Base-by-base conservation (phyloP, 1,284 basidiomycete species). In the Heimioporus punctisporus region DNA sequence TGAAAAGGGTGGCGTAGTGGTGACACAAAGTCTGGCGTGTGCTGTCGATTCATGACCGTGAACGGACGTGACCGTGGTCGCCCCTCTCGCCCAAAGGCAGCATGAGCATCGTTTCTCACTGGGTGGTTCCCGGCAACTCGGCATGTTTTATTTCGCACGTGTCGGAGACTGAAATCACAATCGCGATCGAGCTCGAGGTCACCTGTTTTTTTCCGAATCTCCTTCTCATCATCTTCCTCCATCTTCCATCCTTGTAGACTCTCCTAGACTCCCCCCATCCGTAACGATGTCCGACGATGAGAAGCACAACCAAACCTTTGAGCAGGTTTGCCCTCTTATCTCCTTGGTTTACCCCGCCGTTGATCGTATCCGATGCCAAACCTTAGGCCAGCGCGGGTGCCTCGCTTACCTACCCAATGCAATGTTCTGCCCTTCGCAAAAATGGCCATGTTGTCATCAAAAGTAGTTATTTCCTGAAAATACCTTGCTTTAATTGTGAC, bases 381-480 rank as follows among this genome's bases (percentile, higher is more conserved):
- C 44, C 60, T 30, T 57, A 90, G 86, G 84, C 83, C 68, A 80
- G 72, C 70, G 86, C 94, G 68, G 92, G 92, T 65, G 94, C 94
- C 72, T 95, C 95, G 65, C 69, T 78, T 74, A 97, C 95, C 75
- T 96, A 76, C 84, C 92, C 93, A 69, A 94, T 91, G 90, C 95
- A 98, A 84, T 98, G 97, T 82, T 99, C 97, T 75, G 95, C 95
- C 69, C 92, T 99, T 65, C 92, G 88, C 72, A 90, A 90, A 81
- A 88, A 86, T 81, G 96, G 97, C 51, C 94, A 97, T 82, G 97
- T 99, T 74, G 92, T 97, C 73, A 98, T 99, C 81, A 98, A 98
- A 85, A 83, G 88, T 84, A 55, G 28, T 67, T 28, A 15, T 44
- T 12, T 0, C 34, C 49, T 6, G 19, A 3, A 30, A n/a, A 25